These are phyloP conservation scores for Fusarium keratoplasticum DNA, from an alignment of 2,329 filamentous ascomycete species.

Conservation along the genomic window DNA sequence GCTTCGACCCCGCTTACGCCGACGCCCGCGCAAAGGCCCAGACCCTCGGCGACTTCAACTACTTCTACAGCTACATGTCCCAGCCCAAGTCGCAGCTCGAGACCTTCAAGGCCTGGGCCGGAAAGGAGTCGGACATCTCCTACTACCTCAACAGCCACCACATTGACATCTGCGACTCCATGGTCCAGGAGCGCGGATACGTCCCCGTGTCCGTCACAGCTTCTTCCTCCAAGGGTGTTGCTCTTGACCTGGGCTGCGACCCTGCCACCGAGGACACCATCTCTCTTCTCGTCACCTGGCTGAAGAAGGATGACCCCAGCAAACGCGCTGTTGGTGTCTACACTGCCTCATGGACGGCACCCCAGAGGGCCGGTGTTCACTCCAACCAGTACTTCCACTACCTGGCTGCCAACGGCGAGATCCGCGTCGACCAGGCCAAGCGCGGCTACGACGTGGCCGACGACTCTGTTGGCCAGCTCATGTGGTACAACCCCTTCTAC, in stretches of 20 bases:
- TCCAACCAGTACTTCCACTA: slow-evolving; percentile 98
- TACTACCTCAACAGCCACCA: slow-evolving; percentile 98
- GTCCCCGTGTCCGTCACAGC: slow-evolving; percentile 83
- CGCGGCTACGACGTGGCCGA: slow-evolving; percentile 95
- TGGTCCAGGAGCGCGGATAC: slow-evolving; percentile 81
- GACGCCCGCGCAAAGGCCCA: slow-evolving; percentile 84
- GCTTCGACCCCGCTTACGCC: slow-evolving; percentile 91
- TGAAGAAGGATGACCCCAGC: slow-evolving; percentile 73
- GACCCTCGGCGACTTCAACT: slow-evolving; percentile 92
- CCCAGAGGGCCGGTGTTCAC: slow-evolving; percentile 93
- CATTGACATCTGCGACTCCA: slow-evolving; percentile 90
- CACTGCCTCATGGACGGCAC: slow-evolving; percentile 94
- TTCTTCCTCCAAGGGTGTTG: slow-evolving; percentile 81
- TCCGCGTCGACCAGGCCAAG: slow-evolving; percentile 92
- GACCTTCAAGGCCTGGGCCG: slow-evolving; percentile 95
- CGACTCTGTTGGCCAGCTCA: slow-evolving; percentile 75
- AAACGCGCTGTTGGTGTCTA: slow-evolving; percentile 89
- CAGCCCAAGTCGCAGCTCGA: slow-evolving; percentile 92
- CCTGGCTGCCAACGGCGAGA: slow-evolving; percentile 84
- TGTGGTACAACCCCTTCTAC: slow-evolving; percentile 96
- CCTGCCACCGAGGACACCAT: slow-evolving; percentile 92
- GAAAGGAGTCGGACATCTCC: slow-evolving; percentile 90
- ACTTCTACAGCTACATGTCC: slow-evolving; percentile 97
- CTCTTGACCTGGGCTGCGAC: slow-evolving; percentile 81
- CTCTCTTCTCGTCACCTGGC: slow-evolving; percentile 89